These are phyloP conservation scores for Piromyces finnis DNA, from an alignment of 192 early-diverging fungal genomes.

Conservation along the genomic window DNA sequence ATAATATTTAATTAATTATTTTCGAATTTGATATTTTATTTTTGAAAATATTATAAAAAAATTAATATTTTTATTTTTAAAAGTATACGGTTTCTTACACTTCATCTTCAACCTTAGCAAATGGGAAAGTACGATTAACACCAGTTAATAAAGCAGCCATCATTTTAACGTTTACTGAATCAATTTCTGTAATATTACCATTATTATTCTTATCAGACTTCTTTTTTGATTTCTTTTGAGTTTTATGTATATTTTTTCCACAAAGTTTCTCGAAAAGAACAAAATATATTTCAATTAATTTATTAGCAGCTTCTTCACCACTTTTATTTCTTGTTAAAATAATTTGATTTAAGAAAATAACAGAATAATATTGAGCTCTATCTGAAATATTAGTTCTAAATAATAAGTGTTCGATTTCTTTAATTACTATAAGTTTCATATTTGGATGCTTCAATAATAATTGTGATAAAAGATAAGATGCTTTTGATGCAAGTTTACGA, in stretches of 20 bases:
- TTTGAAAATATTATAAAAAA: neutral
- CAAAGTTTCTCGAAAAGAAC: slow-evolving; percentile 69
- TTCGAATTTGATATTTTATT: neutral
- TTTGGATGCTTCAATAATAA: slow-evolving; percentile 60
- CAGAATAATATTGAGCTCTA: slow-evolving; percentile 77
- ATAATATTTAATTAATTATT: neutral
- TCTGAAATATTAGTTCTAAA: slow-evolving; percentile 51
- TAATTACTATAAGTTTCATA: slow-evolving; percentile 77
- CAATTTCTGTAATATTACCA: slow-evolving; percentile 20
- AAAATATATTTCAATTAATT: slow-evolving; percentile 82
- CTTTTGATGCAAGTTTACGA: slow-evolving; percentile 68
- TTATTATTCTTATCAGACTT: slow-evolving; percentile 1
- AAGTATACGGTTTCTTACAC: slow-evolving; percentile 12
- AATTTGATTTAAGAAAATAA: slow-evolving; percentile 83
- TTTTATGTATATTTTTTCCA: slow-evolving; percentile 10
- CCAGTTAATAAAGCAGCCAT: slow-evolving; percentile 82
- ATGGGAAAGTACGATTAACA: slow-evolving; percentile 88
- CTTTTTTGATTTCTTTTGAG: slow-evolving; percentile 8
- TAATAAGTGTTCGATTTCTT: slow-evolving; percentile 73
- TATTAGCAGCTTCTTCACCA: slow-evolving; percentile 58
- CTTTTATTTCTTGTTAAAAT: slow-evolving; percentile 44
- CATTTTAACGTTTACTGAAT: slow-evolving; percentile 60
- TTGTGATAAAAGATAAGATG: slow-evolving; percentile 55
- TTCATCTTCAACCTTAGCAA: slow-evolving; percentile 58
- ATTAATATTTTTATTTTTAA: neutral